Conservation (phyloP, 2,329 filamentous ascomycete species). For the Fusarium anguioides region DNA sequence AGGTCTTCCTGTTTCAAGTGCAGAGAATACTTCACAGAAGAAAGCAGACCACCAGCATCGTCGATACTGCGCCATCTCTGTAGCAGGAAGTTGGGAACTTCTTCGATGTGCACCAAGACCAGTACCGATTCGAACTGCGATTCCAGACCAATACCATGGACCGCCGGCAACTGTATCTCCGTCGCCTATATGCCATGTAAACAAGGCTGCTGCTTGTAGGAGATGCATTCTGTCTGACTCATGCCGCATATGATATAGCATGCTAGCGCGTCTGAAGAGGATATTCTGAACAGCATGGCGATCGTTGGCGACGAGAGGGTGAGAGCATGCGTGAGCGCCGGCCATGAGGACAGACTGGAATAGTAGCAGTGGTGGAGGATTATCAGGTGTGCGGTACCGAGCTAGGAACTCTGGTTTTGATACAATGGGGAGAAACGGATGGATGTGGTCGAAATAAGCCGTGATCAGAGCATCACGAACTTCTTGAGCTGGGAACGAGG, state of each 20-base stretch:
- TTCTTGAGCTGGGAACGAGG: conserved; percentile 42
- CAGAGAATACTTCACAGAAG: conserved; percentile 41
- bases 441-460: conserved; percentile 43
- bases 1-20: conserved; percentile 37
- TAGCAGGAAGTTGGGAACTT: conserved; percentile 35
- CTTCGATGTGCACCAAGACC: conserved; percentile 36
- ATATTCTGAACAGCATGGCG: conserved; percentile 45
- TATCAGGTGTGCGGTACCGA: conserved; percentile 37
- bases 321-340: conserved; percentile 39
- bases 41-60: conserved; percentile 44
- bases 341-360: conserved; percentile 44
- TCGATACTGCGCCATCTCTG: conserved; percentile 41
- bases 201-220: conserved; percentile 37
- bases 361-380: conserved; percentile 31
- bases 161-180: conserved; percentile 40
- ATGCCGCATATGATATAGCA: conserved; percentile 44
- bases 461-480: conserved; percentile 39
- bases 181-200: conserved; percentile 43
- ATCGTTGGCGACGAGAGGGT: conserved; percentile 39
- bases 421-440: conserved; percentile 40
- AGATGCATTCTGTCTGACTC: conserved; percentile 43
- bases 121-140: conserved; percentile 38
- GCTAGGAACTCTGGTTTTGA: conserved; percentile 42
- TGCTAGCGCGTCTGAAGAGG: conserved; percentile 40
- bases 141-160: conserved; percentile 44